These are phyloP conservation scores for Tremella yokohamensis DNA, from an alignment of 768 basidiomycete species.

Conservation along the genomic window DNA sequence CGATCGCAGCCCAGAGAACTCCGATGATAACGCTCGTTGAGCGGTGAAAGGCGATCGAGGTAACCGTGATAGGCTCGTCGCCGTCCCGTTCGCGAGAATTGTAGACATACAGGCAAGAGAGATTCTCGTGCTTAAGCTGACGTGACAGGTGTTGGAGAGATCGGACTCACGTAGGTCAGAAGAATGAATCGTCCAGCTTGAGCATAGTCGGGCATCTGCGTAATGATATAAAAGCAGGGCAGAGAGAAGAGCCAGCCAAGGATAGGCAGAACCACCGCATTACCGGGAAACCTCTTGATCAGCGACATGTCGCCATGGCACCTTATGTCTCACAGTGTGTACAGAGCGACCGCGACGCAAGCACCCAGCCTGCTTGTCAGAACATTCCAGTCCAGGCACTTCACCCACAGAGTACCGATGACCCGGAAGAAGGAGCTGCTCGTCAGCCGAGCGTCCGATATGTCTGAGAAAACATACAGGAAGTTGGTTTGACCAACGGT, in stretches of 20 bases:
- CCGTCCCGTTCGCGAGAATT: slow-evolving; percentile 67
- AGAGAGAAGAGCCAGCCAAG: slow-evolving; percentile 75
- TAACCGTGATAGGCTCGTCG: slow-evolving; percentile 55
- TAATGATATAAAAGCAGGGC: slow-evolving; percentile 87
- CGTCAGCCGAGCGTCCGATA: neutral
- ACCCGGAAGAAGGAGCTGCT: slow-evolving; percentile 64
- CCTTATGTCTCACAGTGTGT: slow-evolving; percentile 54
- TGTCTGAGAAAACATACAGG: slow-evolving; percentile 54
- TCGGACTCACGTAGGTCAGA: slow-evolving; percentile 37
- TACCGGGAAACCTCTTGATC: slow-evolving; percentile 61
- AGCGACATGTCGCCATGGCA: slow-evolving; percentile 4
- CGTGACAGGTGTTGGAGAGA: slow-evolving; percentile 60
- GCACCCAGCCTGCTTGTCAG: slow-evolving; percentile 65
- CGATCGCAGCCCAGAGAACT: slow-evolving; percentile 80
- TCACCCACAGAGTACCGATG: slow-evolving; percentile 72
- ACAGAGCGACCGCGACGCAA: slow-evolving; percentile 66
- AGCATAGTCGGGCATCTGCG: slow-evolving; percentile 52
- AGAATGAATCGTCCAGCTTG: slow-evolving; percentile 43
- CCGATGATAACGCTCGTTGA: slow-evolving; percentile 77
- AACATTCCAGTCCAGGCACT: slow-evolving; percentile 4
- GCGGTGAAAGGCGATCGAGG: slow-evolving; percentile 71
- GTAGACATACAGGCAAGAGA: slow-evolving; percentile 72
- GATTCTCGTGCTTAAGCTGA: slow-evolving; percentile 65
- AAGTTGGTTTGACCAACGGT: slow-evolving; percentile 70
- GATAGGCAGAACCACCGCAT: slow-evolving; percentile 67